These are phyloP conservation scores for Talaromyces liani DNA, from an alignment of 495 filamentous ascomycete genomes.

Conservation along the genomic window DNA sequence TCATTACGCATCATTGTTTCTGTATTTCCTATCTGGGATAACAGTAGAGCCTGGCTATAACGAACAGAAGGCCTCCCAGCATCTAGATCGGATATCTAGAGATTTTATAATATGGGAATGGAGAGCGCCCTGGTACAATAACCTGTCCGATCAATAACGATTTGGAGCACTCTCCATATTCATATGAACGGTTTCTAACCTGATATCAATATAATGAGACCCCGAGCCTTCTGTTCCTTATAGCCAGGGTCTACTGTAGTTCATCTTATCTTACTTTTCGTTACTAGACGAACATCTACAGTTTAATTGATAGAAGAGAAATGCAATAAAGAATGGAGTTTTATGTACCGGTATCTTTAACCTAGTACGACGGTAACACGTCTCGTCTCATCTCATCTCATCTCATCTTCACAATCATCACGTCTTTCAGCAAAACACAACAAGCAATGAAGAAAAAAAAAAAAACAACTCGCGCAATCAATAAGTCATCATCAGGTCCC, in stretches of 20 bases:
- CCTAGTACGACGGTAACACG: constrained; percentile 10
- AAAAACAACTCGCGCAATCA: constrained; percentile 9
- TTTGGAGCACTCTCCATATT: too few relatives aligned
- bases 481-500: constrained; percentile 4
- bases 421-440: background rate
- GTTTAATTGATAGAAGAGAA: background rate
- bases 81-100: too few relatives aligned
- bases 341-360: constrained; percentile 6
- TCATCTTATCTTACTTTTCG: too few relatives aligned
- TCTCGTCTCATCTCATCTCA: constrained; percentile 1
- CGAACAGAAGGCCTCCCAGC: too few relatives aligned
- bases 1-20: constrained; percentile 5
- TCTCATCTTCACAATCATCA: constrained; percentile 4
- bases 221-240: too few relatives aligned
- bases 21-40: constrained; percentile 11
- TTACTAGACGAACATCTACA: background rate
- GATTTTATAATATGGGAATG: too few relatives aligned
- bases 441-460: background rate
- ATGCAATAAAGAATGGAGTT: constrained; percentile 2
- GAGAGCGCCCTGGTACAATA: too few relatives aligned
- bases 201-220: too few relatives aligned
- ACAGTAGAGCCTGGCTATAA: too few relatives aligned
- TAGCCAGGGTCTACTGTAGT: background rate
- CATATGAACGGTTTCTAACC: too few relatives aligned
- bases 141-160: too few relatives aligned